Conservation (phyloP, 129 eudicot genomes). For the Centaurea solstitialis region DNA sequence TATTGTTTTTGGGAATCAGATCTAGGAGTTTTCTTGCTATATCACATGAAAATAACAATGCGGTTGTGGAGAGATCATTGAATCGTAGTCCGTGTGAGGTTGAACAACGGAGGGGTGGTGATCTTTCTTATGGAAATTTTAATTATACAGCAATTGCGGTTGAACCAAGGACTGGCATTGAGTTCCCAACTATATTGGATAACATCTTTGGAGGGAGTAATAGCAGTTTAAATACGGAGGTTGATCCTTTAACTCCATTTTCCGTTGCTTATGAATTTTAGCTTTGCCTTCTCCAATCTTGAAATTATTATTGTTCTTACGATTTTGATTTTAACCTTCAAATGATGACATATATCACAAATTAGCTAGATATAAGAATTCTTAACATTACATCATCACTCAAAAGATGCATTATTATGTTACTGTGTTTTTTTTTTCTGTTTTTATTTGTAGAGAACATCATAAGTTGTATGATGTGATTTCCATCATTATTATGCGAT, state of each 20-base stretch:
- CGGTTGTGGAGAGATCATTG: conserved; percentile 39
- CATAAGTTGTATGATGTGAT: background rate
- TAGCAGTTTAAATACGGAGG: conserved; percentile 75
- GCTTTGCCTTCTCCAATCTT: background rate
- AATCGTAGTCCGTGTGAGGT: conserved; percentile 61
- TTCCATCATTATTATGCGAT: background rate
- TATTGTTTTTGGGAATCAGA: conserved; percentile 31
- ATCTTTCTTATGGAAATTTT: conserved; percentile 30
- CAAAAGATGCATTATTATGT: background rate
- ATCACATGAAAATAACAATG: conserved; percentile 45
- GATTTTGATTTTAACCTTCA: background rate
- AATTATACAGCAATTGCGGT: conserved; percentile 49
- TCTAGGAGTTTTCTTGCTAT: conserved; percentile 50
- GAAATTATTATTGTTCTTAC: too few relatives aligned
- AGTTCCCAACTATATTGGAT: conserved; percentile 74
- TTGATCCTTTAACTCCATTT: conserved; percentile 17
- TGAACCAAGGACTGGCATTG: conserved; percentile 88
- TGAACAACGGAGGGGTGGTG: conserved; percentile 51
- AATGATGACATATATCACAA: background rate
- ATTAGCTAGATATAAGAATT: background rate
- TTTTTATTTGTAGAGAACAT: background rate
- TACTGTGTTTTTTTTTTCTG: too few relatives aligned
- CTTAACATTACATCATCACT: background rate
- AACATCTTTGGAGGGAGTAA: conserved; percentile 50
- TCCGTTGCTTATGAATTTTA: conserved; percentile 5